These are phyloP conservation scores for Porphyrellus cyaneotinctus DNA, from an alignment of 768 basidiomycete species.

Conservation along the genomic window DNA sequence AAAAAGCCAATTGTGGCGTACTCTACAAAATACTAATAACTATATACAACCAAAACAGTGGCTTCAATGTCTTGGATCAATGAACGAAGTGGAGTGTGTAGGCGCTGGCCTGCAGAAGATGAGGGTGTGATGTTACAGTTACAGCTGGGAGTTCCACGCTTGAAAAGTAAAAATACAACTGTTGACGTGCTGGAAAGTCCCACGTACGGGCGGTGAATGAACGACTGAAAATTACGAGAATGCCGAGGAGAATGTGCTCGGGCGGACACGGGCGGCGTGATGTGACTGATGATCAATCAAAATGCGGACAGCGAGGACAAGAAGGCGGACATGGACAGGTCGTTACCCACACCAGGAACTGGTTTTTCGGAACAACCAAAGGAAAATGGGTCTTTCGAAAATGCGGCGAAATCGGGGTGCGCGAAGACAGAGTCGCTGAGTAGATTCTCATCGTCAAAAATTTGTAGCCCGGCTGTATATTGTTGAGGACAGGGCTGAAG, in stretches of 20 bases:
- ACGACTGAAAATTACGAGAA: background rate
- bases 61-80: slow-evolving; percentile 7
- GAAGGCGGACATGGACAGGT: slow-evolving; percentile 31
- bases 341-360: slow-evolving; percentile 20
- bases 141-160: slow-evolving; percentile 19
- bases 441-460: slow-evolving; percentile 16
- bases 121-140: slow-evolving; percentile 23
- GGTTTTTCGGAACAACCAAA: slow-evolving; percentile 24
- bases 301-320: slow-evolving; percentile 30
- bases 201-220: slow-evolving; percentile 3
- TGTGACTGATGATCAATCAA: slow-evolving; percentile 12
- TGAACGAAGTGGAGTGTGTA: slow-evolving; percentile 15
- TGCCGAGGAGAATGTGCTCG: slow-evolving; percentile 3
- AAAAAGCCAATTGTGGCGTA: background rate
- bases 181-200: slow-evolving; percentile 6
- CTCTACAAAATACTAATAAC: slow-evolving; percentile 27
- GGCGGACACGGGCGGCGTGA: slow-evolving; percentile 5
- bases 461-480: slow-evolving; percentile 20
- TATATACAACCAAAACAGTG: slow-evolving; percentile 24
- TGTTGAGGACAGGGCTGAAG: slow-evolving; percentile 15
- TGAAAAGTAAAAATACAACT: slow-evolving; percentile 28
- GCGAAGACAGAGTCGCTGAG: slow-evolving; percentile 13
- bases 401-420: slow-evolving; percentile 21
- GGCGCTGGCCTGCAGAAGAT: background rate
- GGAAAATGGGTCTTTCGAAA: slow-evolving; percentile 23